Evolutionary conservation across 192 early-diverging fungal genomes (phyloP), one percentile per base, ranked within the genome.

Genomic region (Radiomyces spectabilis): DNA sequence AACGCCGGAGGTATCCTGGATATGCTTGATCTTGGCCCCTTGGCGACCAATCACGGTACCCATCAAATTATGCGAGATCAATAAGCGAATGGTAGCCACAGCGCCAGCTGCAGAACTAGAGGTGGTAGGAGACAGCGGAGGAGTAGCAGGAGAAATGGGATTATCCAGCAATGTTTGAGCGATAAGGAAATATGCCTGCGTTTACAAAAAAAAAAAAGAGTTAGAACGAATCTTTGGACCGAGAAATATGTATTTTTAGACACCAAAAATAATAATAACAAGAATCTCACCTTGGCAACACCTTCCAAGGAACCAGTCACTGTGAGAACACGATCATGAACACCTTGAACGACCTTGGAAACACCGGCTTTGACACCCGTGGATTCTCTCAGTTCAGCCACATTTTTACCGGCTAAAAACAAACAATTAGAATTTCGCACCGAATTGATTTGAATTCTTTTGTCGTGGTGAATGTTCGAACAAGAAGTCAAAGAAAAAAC

Each of bases 11-110:
- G 78, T 68, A 39, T 94, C 89, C 74, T 97, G 95, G 48, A 98
- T 89, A 61, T 94, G 87, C 76, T 93, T 96, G 69, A 98, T 97
- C 74, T 91, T 92, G 52, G 78, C 60, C 42, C 94, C 94, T 63
- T 84, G 84, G 57, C 93, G 90, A 32, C 96, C 96, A 71, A 98
- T 96, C 54, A 98, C 79, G 47, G 85, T 86, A 18, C 89, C 89
- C 84, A 98, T 93, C 39, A 89, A 71, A 57, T 83, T 80, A 69
- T 94, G 85, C 21, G 94, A 91, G 57, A 98, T 91, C 59, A 98
- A 77, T 16, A 98, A 67, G 22, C 92, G 87, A 46, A 98, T 73
- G 4, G 85, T 79, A 10, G 85, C 79, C 26, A 66, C 69, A 47
- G 57, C 72, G 27, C 55, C 24, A 9, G 22, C 60, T 72, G 34